A percentile compares a stretch with the other conserved stretches of the same genome.
phyloP scores from a whole-genome alignment of 495 filamentous ascomycete genomes.

The Penicillium fimorum region DNA sequence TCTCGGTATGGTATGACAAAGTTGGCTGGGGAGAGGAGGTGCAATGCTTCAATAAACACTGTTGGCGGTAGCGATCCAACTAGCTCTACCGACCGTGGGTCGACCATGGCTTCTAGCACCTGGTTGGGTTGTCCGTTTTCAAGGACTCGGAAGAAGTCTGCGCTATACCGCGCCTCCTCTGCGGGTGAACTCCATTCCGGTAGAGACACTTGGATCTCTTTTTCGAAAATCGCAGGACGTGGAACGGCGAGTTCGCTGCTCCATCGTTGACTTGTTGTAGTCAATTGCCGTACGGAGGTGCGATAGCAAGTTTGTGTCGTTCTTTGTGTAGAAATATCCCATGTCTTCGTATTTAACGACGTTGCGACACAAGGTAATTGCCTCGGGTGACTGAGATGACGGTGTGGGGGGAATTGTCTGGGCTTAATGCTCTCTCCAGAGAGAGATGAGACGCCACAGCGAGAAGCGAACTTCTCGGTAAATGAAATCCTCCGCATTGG shows the following conservation, averaged over 20 bases:
- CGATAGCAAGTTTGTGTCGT: not conserved
- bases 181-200: conserved; percentile 10
- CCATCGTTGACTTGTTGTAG: conserved; percentile 5
- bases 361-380: conserved; percentile 4
- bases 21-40: conserved; percentile 40
- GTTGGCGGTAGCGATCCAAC: conserved; percentile 35
- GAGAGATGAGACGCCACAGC: conserved; percentile 16
- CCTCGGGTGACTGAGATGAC: conserved; percentile 7
- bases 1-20: conserved; percentile 50
- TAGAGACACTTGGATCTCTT: not conserved
- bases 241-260: conserved; percentile 3
- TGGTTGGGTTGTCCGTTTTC: conserved; percentile 40
- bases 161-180: conserved; percentile 17
- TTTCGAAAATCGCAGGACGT: conserved; percentile 4
- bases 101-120: conserved; percentile 35
- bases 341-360: not conserved
- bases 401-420: not conserved
- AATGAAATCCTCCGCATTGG: conserved; percentile 29
- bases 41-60: conserved; percentile 38
- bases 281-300: not conserved
- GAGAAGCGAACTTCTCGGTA: conserved; percentile 29
- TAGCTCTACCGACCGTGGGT: conserved; percentile 32
- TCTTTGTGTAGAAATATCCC: not conserved
- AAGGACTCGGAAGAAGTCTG: conserved; percentile 30
- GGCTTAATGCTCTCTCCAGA: conserved; percentile 12